Percentiles rank a stretch among this genome's conserved stretches.
Conservation (phyloP, 2,329 filamentous ascomycete species). For the Cryphonectria radicalis region DNA sequence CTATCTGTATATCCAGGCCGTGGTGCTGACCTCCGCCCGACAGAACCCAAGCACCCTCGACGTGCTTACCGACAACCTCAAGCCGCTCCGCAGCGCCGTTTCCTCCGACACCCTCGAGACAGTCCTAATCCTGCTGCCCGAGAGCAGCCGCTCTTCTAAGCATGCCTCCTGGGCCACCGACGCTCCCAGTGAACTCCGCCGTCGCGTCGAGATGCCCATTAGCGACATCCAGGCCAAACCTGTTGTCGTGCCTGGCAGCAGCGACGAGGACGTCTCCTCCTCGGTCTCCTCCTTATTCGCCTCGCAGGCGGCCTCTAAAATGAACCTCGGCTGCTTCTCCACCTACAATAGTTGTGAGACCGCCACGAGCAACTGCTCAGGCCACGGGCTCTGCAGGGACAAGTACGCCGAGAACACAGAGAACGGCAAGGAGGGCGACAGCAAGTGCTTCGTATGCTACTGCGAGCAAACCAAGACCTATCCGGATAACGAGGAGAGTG, state of each 20-base stretch:
- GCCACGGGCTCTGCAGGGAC: constrained; percentile 76
- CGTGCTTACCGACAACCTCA: constrained; percentile 49
- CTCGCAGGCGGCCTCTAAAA: constrained; percentile 53
- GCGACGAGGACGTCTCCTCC: constrained; percentile 34
- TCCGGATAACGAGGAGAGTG: constrained; percentile 44
- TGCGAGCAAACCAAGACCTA: constrained; percentile 66
- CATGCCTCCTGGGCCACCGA: constrained; percentile 46
- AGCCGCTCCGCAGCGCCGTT: constrained; percentile 50
- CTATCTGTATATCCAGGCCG: too few species aligned
- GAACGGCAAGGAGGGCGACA: constrained; percentile 42
- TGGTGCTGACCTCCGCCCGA: constrained; percentile 32
- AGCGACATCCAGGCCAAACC: constrained; percentile 34
- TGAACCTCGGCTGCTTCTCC: constrained; percentile 70
- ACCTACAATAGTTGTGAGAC: constrained; percentile 70
- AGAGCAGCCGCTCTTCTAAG: constrained; percentile 45
- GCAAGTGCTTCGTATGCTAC: constrained; percentile 76
- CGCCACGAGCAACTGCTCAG: constrained; percentile 78
- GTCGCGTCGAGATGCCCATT: constrained; percentile 55
- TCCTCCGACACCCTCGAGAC: constrained; percentile 58
- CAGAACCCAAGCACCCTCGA: constrained; percentile 49
- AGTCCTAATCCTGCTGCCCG: constrained; percentile 59
- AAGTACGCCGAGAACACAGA: constrained; percentile 58
- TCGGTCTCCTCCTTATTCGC: constrained; percentile 37
- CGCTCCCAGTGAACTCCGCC: constrained; percentile 48
- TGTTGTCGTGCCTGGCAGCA: constrained; percentile 27